These are phyloP conservation scores for Platanus orientalis DNA, from an alignment of 164 flowering plant species.

Conservation along the genomic window DNA sequence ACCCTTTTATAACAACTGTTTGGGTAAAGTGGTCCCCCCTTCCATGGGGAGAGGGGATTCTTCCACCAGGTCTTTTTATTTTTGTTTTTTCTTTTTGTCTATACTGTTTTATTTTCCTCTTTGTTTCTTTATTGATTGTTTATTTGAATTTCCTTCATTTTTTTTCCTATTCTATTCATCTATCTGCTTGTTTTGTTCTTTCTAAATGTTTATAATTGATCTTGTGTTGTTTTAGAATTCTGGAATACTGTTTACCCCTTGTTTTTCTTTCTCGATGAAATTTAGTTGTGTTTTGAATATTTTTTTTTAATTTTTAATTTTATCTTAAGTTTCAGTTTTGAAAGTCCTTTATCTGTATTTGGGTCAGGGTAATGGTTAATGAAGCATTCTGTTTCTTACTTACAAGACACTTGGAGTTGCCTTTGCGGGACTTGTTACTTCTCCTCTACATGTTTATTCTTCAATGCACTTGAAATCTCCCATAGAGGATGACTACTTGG, in stretches of 20 bases:
- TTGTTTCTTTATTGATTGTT: too few species aligned
- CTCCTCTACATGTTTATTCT: constrained; percentile 82
- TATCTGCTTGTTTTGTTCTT: background rate
- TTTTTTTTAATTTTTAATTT: background rate
- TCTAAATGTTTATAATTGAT: too few species aligned
- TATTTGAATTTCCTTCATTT: too few species aligned
- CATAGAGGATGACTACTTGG: constrained; percentile 62
- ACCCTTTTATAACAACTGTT: too few species aligned
- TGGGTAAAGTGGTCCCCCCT: too few species aligned
- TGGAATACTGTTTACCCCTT: too few species aligned
- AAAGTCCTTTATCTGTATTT: background rate
- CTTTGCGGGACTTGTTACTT: constrained; percentile 82
- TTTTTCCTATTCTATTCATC: too few species aligned
- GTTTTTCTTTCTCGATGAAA: background rate
- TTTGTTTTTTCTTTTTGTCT: too few species aligned
- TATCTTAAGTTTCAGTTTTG: background rate
- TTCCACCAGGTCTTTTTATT: too few species aligned
- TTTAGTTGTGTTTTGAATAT: background rate
- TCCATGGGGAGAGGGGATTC: too few species aligned
- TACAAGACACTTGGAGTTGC: constrained; percentile 80
- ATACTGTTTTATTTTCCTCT: background rate
- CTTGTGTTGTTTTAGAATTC: too few species aligned
- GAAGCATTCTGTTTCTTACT: constrained; percentile 45
- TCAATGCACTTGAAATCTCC: constrained; percentile 75
- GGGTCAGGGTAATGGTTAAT: constrained; percentile 21